phyloP scores from a whole-genome alignment of 139 green algal genomes.

The Coccomyxa sp. region DNA sequence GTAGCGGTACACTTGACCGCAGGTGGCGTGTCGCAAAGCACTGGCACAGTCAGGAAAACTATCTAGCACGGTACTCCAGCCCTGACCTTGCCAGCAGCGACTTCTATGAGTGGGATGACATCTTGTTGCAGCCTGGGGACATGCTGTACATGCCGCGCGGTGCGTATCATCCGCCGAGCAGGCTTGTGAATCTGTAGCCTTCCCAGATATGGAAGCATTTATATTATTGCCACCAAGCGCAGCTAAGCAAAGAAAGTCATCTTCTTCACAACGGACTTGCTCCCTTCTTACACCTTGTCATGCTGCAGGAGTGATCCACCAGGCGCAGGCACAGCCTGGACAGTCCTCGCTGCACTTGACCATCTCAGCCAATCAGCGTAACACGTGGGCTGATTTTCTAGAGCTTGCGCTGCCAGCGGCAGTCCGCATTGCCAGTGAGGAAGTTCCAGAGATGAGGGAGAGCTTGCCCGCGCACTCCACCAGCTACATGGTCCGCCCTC shows the following conservation, averaged over 20 bases:
- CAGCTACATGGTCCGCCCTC: slow-evolving; percentile 30
- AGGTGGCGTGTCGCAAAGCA: slow-evolving; percentile 27
- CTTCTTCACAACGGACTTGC: not conserved
- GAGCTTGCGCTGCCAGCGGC: slow-evolving; percentile 39
- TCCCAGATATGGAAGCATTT: not conserved
- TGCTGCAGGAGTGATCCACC: slow-evolving; percentile 4
- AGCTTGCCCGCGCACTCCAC: slow-evolving; percentile 32
- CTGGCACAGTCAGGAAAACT: not conserved
- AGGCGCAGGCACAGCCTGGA: slow-evolving; percentile 30
- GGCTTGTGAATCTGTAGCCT: not conserved
- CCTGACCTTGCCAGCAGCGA: slow-evolving; percentile 43
- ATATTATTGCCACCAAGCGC: not conserved
- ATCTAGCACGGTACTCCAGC: slow-evolving; percentile 42
- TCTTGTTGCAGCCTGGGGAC: slow-evolving; percentile 53
- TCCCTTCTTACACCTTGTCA: not conserved
- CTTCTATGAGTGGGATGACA: slow-evolving; percentile 45
- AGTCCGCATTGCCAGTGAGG: slow-evolving; percentile 33
- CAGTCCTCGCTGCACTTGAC: slow-evolving; percentile 72
- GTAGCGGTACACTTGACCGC: not conserved
- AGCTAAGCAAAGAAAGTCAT: not conserved
- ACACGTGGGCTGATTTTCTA: slow-evolving; percentile 61
- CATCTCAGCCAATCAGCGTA: slow-evolving; percentile 56
- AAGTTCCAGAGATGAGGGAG: slow-evolving; percentile 30
- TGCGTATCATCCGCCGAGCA: slow-evolving; percentile 21
- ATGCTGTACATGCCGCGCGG: slow-evolving; percentile 73